phyloP scores from a whole-genome alignment of 768 basidiomycete species.

The Mycena belliarum region DNA sequence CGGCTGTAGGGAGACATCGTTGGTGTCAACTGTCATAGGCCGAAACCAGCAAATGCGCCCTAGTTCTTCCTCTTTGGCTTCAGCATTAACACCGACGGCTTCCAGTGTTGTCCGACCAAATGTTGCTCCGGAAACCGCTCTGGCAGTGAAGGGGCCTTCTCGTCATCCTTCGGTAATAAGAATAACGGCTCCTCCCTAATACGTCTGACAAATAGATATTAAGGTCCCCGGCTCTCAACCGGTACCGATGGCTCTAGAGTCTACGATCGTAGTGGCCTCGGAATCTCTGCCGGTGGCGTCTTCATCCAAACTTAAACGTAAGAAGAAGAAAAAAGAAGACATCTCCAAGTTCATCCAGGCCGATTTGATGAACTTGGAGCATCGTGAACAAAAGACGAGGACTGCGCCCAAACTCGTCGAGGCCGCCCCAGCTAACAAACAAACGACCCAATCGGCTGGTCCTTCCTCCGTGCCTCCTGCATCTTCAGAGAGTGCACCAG shows the following conservation, averaged over 20 bases:
- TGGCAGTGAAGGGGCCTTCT: neutral
- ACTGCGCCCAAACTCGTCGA: neutral
- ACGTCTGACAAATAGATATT: neutral
- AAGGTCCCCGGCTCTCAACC: neutral
- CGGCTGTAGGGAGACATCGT: no score
- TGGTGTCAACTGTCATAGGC: neutral
- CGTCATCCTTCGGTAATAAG: neutral
- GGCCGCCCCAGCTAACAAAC: neutral
- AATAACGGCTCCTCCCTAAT: neutral
- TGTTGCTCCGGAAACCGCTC: neutral
- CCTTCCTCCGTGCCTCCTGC: neutral
- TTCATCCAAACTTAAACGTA: conserved; percentile 5
- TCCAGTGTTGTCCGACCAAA: neutral
- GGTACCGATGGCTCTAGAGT: neutral
- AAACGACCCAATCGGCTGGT: neutral
- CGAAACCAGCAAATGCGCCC: conserved; percentile 17
- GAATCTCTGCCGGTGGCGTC: neutral
- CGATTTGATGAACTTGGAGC: conserved; percentile 32
- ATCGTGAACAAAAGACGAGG: conserved; percentile 11
- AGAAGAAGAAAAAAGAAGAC: conserved; percentile 33
- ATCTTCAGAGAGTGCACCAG: neutral
- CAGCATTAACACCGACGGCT: conserved; percentile 10
- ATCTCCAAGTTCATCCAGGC: conserved; percentile 28
- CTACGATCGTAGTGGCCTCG: neutral
- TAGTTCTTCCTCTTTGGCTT: conserved; percentile 20